Base-by-base conservation (phyloP, 441 rosid genomes). In the Macaranga tanarius region DNA sequence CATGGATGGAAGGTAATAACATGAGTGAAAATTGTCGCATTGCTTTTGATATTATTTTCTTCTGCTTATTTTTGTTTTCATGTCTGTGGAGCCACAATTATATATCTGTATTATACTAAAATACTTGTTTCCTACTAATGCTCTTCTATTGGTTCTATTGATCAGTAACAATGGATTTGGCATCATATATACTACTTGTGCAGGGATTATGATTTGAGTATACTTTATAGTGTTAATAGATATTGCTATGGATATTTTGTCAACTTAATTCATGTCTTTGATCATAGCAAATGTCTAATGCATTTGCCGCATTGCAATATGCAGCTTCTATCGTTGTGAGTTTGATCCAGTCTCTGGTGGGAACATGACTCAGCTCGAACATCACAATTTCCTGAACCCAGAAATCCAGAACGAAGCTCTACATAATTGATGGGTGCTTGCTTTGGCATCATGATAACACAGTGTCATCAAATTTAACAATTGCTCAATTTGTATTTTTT, bases 1-100 rank as follows among this genome's bases (percentile, higher is more conserved):
- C 70, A 82, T 85, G 85, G 85, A 88, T 68, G 92, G 92, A 80
- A 88, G 92, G 92, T 86, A 85, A 78, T 54, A 50, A 45, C 40
- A 55, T 55, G 55, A 45, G n/a, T 11, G 51, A 12, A 64, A 57
- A 17, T 12, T 5, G 20, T 34, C 38, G 38, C 38, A 4, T 34
- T 34, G 7, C 38, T 34, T 34, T 59, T 22, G 15, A 0, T 0
- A 22, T 34, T 62, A 0, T 7, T 31, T 70, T 40, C 20, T 12
- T 31, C 10, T 22, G 42, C n/a, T 7, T 55, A 38, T 7, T 34
- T 34, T 7, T 34, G 38, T 34, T 5, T 34, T 34, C 38, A 34
- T 34, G 38, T 34, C 38, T 34, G 38, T 34, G 38, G 38, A 5
- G 7, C 6, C 38, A 34, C 38, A n/a, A n/a, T n/a, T n/a, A n/a